Evolutionary conservation across 2,329 filamentous ascomycete species (phyloP).

Genomic region (Xylariaceae sp.): DNA sequence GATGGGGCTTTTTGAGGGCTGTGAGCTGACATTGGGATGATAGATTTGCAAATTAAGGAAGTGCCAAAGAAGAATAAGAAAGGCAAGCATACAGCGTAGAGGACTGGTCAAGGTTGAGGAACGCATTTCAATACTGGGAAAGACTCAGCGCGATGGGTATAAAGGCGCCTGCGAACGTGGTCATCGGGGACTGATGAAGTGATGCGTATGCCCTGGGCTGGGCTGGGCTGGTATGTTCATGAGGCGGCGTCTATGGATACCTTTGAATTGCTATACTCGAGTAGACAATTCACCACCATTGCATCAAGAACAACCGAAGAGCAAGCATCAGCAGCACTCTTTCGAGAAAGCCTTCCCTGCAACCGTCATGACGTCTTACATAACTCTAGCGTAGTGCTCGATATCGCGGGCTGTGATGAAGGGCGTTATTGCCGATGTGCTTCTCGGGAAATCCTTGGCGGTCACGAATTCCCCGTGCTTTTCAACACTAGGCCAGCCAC

Average conservation of each 20-base stretch:
- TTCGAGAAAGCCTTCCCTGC: background rate
- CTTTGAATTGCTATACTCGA: slow-evolving; percentile 49
- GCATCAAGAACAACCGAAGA: slow-evolving; percentile 26
- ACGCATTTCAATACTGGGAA: slow-evolving; percentile 12
- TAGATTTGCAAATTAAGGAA: slow-evolving; percentile 57
- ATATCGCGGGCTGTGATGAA: slow-evolving; percentile 29
- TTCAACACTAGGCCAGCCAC: slow-evolving; percentile 42
- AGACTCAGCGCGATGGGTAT: slow-evolving; percentile 23
- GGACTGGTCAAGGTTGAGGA: slow-evolving; percentile 2
- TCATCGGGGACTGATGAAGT: slow-evolving; percentile 20
- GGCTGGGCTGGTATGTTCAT: slow-evolving; percentile 41
- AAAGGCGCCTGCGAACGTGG: slow-evolving; percentile 11
- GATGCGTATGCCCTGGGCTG: slow-evolving; percentile 34
- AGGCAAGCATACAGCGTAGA: slow-evolving; percentile 44
- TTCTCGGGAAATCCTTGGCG: slow-evolving; percentile 30
- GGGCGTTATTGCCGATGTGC: slow-evolving; percentile 23
- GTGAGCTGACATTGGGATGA: slow-evolving; percentile 23
- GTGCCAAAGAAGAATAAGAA: slow-evolving; percentile 59
- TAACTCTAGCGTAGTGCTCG: slow-evolving; percentile 39
- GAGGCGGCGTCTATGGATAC: slow-evolving; percentile 60
- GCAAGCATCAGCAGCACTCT: background rate
- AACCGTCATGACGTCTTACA: slow-evolving; percentile 25
- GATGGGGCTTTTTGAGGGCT: slow-evolving; percentile 2
- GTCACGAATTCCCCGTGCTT: slow-evolving; percentile 37
- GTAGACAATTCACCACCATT: slow-evolving; percentile 37